phyloP scores from a whole-genome alignment of 2,329 filamentous ascomycete species.

The Penicillium italicum region DNA sequence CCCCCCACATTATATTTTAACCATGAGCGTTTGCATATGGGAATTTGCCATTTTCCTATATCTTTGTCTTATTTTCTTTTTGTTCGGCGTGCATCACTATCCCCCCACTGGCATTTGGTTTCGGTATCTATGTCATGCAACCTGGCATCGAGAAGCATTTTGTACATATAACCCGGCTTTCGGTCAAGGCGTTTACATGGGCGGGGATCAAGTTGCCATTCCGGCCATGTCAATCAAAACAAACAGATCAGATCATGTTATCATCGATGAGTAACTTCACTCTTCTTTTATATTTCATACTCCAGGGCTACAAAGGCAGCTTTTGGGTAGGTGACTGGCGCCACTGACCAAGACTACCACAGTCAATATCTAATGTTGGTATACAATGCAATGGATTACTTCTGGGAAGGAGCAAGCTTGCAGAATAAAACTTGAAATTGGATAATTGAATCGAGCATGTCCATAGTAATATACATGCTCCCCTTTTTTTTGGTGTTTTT shows the following conservation, averaged over 20 bases:
- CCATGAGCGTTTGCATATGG: conserved; percentile 10
- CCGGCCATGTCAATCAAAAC: not conserved
- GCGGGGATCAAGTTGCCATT: not conserved
- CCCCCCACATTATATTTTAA: not conserved
- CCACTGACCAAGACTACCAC: not conserved
- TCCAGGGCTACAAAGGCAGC: not conserved
- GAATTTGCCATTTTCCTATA: not conserved
- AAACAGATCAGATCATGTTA: not conserved
- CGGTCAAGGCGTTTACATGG: conserved; percentile 4
- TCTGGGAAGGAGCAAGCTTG: not conserved
- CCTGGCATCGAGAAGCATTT: conserved; percentile 8
- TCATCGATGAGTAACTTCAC: not conserved
- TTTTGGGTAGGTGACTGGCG: not conserved
- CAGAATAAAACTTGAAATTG: not conserved
- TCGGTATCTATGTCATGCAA: conserved; percentile 4
- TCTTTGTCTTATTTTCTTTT: not conserved
- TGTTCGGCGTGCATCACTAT: conserved; percentile 5
- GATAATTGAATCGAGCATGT: not conserved
- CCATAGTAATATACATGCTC: not conserved
- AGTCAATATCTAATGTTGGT: not conserved
- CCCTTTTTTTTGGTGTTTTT: not conserved
- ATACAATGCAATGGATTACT: not conserved
- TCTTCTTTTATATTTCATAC: not conserved
- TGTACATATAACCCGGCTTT: conserved; percentile 10
- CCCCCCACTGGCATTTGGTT: conserved; percentile 4